Evolutionary conservation across 305 asterid genomes (phyloP).

Genomic region (Fraxinus dipetala): DNA sequence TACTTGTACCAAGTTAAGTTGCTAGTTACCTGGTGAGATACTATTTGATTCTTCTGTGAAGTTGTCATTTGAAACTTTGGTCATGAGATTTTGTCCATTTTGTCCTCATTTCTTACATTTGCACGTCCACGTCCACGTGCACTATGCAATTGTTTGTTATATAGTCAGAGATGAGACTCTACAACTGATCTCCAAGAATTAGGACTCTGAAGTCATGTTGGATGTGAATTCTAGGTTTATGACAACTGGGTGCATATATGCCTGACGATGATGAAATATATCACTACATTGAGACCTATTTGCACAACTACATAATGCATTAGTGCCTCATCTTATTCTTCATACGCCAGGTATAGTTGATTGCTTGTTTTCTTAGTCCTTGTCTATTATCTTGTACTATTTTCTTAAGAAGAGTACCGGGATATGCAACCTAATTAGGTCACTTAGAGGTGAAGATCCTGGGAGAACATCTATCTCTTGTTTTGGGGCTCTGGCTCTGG

Average conservation of each 20-base stretch:
- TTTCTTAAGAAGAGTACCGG: neutral
- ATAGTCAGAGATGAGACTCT: neutral
- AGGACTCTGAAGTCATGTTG: neutral
- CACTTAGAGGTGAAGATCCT: neutral
- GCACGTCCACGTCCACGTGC: neutral
- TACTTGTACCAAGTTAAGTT: neutral
- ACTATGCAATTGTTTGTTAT: neutral
- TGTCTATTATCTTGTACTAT: conserved; percentile 12
- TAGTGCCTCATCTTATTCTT: neutral
- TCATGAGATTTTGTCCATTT: neutral
- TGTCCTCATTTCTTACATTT: neutral
- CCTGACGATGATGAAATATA: neutral
- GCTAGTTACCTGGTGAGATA: neutral
- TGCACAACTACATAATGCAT: conserved; percentile 13
- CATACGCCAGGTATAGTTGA: neutral
- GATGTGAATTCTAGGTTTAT: neutral
- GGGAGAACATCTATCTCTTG: neutral
- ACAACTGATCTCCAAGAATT: conserved; percentile 9
- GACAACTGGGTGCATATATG: neutral
- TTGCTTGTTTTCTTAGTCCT: neutral
- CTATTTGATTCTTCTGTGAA: neutral
- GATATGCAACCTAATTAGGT: neutral
- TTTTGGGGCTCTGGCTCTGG: neutral
- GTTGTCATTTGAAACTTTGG: neutral
- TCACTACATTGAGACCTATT: conserved; percentile 16